Evolutionary conservation across 441 rosid species (phyloP).

Genomic region (Eutrema salsugineum): DNA sequence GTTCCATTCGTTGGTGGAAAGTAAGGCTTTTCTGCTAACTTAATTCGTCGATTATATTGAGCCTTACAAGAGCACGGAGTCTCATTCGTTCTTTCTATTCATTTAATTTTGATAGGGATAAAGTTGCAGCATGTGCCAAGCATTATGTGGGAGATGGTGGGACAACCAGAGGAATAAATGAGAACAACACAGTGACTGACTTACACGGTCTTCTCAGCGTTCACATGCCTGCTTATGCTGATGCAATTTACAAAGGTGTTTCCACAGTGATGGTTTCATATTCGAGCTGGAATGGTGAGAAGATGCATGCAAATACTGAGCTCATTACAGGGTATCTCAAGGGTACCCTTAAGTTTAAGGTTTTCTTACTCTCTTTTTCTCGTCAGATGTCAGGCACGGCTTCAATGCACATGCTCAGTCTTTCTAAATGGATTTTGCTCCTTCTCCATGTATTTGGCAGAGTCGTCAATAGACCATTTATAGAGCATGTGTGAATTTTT

Average conservation of each 20-base stretch:
- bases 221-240: constrained; percentile 67
- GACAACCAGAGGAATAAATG: constrained; percentile 53
- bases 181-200: constrained; percentile 55
- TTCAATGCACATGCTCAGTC: background rate
- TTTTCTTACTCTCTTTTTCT: constrained; percentile 9
- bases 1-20: constrained; percentile 65
- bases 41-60: background rate
- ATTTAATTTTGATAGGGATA: constrained; percentile 38
- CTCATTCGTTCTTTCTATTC: constrained; percentile 1
- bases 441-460: background rate
- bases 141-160: constrained; percentile 79
- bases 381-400: background rate
- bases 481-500: background rate
- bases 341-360: constrained; percentile 59
- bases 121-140: constrained; percentile 70
- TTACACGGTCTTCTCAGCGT: constrained; percentile 50
- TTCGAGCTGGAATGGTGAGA: constrained; percentile 70
- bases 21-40: constrained; percentile 27
- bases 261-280: constrained; percentile 71
- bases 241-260: constrained; percentile 59
- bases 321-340: constrained; percentile 60
- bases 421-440: constrained; percentile 1
- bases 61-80: background rate
- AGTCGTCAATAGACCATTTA: background rate
- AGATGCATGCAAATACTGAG: constrained; percentile 62